Conservation (phyloP, 805 yeast species). For the Saturnispora saitoi region DNA sequence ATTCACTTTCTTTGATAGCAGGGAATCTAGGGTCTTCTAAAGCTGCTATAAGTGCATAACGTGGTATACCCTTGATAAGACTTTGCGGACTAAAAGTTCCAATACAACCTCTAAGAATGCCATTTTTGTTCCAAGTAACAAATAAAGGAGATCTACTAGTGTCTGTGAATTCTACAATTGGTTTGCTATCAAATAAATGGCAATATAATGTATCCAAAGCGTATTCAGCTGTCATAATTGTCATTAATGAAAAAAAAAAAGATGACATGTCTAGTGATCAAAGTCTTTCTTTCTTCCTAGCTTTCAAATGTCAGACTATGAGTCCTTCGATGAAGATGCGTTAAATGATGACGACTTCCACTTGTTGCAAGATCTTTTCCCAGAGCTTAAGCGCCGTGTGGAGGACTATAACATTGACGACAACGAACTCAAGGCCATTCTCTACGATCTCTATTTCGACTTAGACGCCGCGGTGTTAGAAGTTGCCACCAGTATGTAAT, state of each 20-base stretch:
- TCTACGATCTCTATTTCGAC: constrained; percentile 13
- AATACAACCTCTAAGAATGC: constrained; percentile 75
- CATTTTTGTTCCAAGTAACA: constrained; percentile 62
- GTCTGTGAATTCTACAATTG: background rate
- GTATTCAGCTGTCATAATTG: constrained; percentile 1
- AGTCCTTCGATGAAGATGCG: constrained; percentile 28
- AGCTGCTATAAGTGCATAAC: constrained; percentile 63
- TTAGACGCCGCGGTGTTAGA: constrained; percentile 10
- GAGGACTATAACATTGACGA: constrained; percentile 1
- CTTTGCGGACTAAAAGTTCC: constrained; percentile 68
- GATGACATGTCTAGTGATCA: background rate
- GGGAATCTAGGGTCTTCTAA: constrained; percentile 70
- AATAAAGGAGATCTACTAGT: constrained; percentile 50
- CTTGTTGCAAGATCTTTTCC: constrained; percentile 12
- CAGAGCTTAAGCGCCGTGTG: constrained; percentile 5
- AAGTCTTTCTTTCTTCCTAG: background rate
- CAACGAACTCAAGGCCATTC: constrained; percentile 10
- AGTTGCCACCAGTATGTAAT: constrained; percentile 11
- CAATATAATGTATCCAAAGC: constrained; percentile 4
- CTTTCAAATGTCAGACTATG: constrained; percentile 7
- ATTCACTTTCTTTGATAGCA: constrained; percentile 51
- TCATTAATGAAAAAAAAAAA: background rate
- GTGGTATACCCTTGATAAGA: constrained; percentile 48
- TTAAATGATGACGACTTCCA: constrained; percentile 36
- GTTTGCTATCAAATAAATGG: background rate